Evolutionary conservation across 257 asterid species (phyloP).

Genomic region (Scutellaria barbata): DNA sequence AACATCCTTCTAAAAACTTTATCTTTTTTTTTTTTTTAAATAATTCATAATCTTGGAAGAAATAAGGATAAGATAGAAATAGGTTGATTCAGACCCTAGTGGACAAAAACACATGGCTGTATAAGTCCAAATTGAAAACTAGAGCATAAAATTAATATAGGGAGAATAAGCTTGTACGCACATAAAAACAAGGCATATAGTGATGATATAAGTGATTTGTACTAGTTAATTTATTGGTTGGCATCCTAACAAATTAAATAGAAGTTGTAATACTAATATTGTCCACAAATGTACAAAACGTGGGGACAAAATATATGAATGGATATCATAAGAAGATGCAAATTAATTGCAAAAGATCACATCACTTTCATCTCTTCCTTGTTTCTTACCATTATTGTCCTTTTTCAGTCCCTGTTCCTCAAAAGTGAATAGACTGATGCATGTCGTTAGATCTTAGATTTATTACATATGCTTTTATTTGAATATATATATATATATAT

Average conservation of each 20-base stretch:
- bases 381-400: background rate
- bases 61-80: slow-evolving; percentile 11
- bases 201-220: background rate
- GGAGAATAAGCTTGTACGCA: background rate
- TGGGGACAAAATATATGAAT: background rate
- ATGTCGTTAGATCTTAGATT: no score
- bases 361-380: background rate
- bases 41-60: background rate
- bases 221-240: background rate
- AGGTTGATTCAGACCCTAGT: slow-evolving; percentile 16
- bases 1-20: no score
- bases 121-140: background rate
- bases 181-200: background rate
- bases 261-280: background rate
- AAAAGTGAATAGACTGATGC: background rate
- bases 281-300: background rate
- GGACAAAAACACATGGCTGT: background rate
- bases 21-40: no score
- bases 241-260: background rate
- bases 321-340: background rate
- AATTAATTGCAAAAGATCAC: background rate
- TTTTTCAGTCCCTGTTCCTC: slow-evolving; percentile 14
- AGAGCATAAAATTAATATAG: no score
- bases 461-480: no score
- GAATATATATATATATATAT: no score